Percentiles rank a stretch among this genome's conserved stretches.
These are phyloP conservation scores for Collariella sp. DNA, from an alignment of 495 filamentous ascomycete species.

Conservation along the genomic window DNA sequence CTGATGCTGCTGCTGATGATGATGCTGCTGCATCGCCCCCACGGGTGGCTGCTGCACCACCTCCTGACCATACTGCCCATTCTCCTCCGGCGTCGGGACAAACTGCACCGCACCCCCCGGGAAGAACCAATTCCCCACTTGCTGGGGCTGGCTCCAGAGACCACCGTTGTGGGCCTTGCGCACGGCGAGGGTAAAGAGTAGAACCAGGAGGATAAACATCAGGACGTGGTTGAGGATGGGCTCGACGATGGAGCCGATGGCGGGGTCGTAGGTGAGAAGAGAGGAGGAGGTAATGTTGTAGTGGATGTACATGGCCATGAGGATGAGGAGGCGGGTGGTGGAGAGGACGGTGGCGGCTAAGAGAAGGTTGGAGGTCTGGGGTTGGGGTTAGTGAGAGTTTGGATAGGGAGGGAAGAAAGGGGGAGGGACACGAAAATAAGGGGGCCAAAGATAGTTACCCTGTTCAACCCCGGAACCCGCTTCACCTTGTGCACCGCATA, in stretches of 20 bases:
- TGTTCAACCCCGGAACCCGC: not conserved
- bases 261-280: not conserved
- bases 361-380: slow-evolving; percentile 10
- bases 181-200: slow-evolving; percentile 12
- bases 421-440: not conserved
- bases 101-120: not conserved
- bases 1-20: too few relatives aligned
- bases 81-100: not conserved
- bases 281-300: not conserved
- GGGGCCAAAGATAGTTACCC: slow-evolving; percentile 3
- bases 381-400: not conserved
- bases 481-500: slow-evolving; percentile 10
- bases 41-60: not conserved
- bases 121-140: not conserved
- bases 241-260: not conserved
- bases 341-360: slow-evolving; percentile 12
- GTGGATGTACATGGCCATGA: slow-evolving; percentile 2
- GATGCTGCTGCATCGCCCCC: not conserved
- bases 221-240: slow-evolving; percentile 11
- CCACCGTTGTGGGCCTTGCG: slow-evolving; percentile 6
- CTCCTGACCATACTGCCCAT: not conserved
- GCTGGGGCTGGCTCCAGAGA: slow-evolving; percentile 12
- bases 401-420: not conserved
- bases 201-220: slow-evolving; percentile 15
- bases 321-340: slow-evolving; percentile 7